These are phyloP conservation scores for Metschnikowia colocasiae DNA, from an alignment of 805 yeast genomes.

Conservation along the genomic window DNA sequence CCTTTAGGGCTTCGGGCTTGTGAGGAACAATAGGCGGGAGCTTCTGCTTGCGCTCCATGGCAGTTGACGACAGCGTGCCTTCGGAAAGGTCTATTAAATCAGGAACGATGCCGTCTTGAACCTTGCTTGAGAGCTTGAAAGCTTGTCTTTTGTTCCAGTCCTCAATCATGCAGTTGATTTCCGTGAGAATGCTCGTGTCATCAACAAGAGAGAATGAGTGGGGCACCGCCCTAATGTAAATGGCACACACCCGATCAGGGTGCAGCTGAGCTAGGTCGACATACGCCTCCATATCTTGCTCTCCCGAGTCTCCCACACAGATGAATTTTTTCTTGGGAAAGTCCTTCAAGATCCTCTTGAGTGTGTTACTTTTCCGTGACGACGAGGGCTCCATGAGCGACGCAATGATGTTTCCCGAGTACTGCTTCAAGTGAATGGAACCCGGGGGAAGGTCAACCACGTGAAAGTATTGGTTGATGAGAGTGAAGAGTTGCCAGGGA, in stretches of 20 bases:
- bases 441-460: constrained; percentile 66
- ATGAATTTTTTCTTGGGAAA: constrained; percentile 77
- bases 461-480: constrained; percentile 54
- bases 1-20: constrained; percentile 43
- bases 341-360: constrained; percentile 61
- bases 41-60: constrained; percentile 9
- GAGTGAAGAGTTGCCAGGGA: constrained; percentile 82
- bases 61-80: constrained; percentile 6
- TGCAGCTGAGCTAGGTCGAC: constrained; percentile 56
- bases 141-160: constrained; percentile 15
- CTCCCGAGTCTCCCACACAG: constrained; percentile 93
- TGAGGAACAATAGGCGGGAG: constrained; percentile 46
- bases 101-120: constrained; percentile 12
- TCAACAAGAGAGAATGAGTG: constrained; percentile 60
- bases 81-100: constrained; percentile 41
- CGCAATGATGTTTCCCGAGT: constrained; percentile 74
- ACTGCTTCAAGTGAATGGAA: constrained; percentile 82
- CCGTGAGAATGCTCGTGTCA: constrained; percentile 32
- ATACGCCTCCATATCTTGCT: constrained; percentile 91
- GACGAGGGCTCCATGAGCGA: constrained; percentile 85
- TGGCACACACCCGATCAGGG: constrained; percentile 66
- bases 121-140: constrained; percentile 1
- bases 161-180: constrained; percentile 24
- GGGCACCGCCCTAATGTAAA: constrained; percentile 75
- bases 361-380: constrained; percentile 67